These are phyloP conservation scores for Trichoderma sp. DNA, from an alignment of 2,329 filamentous ascomycete genomes.

Conservation along the genomic window DNA sequence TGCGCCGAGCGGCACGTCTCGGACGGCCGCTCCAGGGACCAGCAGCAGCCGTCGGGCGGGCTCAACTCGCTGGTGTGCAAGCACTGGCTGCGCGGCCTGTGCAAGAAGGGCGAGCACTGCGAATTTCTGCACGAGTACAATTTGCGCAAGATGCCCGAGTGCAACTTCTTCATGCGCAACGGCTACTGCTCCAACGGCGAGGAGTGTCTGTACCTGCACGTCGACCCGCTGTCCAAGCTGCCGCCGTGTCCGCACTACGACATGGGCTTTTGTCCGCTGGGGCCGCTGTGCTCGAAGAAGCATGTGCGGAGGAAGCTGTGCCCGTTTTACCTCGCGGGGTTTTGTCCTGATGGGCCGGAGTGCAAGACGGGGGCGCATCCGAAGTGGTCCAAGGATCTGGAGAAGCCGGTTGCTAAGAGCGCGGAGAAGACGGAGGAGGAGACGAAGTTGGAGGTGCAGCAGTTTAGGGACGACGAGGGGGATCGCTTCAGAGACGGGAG, in stretches of 20 bases:
- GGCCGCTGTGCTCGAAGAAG: slow-evolving; percentile 80
- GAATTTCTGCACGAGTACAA: slow-evolving; percentile 99
- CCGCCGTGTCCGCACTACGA: slow-evolving; percentile 89
- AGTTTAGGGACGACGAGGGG: slow-evolving; percentile 36
- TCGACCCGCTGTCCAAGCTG: slow-evolving; percentile 75
- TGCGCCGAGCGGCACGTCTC: slow-evolving; percentile 79
- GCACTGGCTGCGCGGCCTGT: slow-evolving; percentile 94
- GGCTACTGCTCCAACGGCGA: slow-evolving; percentile 96
- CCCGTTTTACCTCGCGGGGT: slow-evolving; percentile 83
- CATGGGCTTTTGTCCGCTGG: slow-evolving; percentile 88
- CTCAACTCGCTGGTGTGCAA: slow-evolving; percentile 92
- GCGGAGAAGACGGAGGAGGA: slow-evolving; percentile 59
- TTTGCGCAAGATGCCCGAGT: slow-evolving; percentile 95
- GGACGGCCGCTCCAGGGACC: slow-evolving; percentile 51
- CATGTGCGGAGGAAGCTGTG: slow-evolving; percentile 82
- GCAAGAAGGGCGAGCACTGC: slow-evolving; percentile 95
- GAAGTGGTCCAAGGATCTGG: slow-evolving; percentile 71
- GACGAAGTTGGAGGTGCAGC: slow-evolving; percentile 28
- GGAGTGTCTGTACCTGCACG: slow-evolving; percentile 90
- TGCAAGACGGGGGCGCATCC: slow-evolving; percentile 84
- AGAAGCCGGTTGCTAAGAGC: slow-evolving; percentile 69
- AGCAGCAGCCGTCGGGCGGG: slow-evolving; percentile 44
- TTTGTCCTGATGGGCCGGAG: slow-evolving; percentile 76
- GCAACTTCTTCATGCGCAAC: slow-evolving; percentile 91
- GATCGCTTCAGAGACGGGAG: slow-evolving; percentile 34